Evolutionary conservation across 169 alveolate species (phyloP), one percentile per base, ranked within the genome.

Genomic region (Plasmodium chabaudi): DNA sequence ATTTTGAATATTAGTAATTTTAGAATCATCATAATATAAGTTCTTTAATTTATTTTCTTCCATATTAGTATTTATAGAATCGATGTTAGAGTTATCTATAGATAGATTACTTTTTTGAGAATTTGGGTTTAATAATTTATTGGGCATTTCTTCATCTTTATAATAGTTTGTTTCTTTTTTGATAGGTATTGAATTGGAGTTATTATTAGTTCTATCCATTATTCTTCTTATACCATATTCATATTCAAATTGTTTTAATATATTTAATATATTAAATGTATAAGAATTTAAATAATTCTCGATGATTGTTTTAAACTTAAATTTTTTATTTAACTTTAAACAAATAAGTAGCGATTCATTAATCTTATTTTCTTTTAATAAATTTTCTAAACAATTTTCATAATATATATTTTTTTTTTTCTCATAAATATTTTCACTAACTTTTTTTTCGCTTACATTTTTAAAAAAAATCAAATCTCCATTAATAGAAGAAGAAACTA

Each of bases 251-350:
- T 84, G 59, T 44, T 84, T 68, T 10, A 84, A 44, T 42, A 84
- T 71, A 51, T 84, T 46, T 64, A 84, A 69, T 56, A 84, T 84
- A 17, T 86, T 55, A 61, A 84, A 84, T 21, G 87, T 84, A 12
- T 84, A 69, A 57, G n/a, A 39, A 84, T 84, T 84, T 84, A 84
- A 63, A 84, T 84, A 84, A 39, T 46, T 84, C 51, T 84, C 91
- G n/a, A 84, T 70, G 21, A 84, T 71, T 13, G 68, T 84, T 59
- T 84, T 69, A 59, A 84, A 84, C 55, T 84, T 84, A 84, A 57
- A 84, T 56, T 84, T 84, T 57, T 84, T 84, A 84, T 69, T 59
- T 9, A 68, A 55, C 47, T 84, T 84, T 63, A 84, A 84, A 70
- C 91, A 84, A 19, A 84, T 69, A 25, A 84, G 67, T 61, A 84